Percentiles rank a stretch among this genome's conserved stretches.
These are phyloP conservation scores for Euptelea pleiosperma DNA, from an alignment of 164 flowering plant genomes.

Conservation along the genomic window DNA sequence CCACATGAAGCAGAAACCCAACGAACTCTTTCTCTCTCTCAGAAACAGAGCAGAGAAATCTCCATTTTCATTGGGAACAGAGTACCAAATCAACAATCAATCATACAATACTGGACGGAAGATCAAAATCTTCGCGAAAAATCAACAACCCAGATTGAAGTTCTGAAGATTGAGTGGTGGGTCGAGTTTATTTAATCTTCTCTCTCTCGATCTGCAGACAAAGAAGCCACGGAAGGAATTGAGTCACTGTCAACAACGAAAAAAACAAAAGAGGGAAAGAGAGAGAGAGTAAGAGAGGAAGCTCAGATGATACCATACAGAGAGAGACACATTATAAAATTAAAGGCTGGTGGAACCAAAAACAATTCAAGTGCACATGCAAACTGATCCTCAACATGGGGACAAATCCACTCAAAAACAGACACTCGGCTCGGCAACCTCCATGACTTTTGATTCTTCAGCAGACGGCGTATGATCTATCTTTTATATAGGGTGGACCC, in stretches of 20 bases:
- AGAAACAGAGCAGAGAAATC: conserved; percentile 7
- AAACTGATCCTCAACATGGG: conserved; percentile 37
- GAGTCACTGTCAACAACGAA: conserved; percentile 14
- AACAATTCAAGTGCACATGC: conserved; percentile 38
- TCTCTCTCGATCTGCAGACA: conserved; percentile 31
- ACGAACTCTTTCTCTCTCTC: background rate
- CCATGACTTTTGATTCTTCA: conserved; percentile 1
- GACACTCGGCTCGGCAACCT: background rate
- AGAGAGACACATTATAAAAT: too few species aligned
- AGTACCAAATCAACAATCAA: too few species aligned
- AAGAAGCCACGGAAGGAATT: conserved; percentile 22
- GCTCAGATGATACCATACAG: background rate
- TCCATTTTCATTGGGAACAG: too few species aligned
- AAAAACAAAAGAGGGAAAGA: conserved; percentile 13
- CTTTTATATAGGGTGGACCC: too few species aligned
- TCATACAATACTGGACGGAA: conserved; percentile 6
- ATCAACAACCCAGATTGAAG: conserved; percentile 10
- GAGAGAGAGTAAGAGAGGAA: conserved; percentile 11
- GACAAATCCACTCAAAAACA: conserved; percentile 24
- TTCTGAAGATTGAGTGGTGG: conserved; percentile 8
- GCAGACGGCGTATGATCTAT: too few species aligned
- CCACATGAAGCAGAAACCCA: conserved; percentile 25
- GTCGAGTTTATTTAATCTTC: conserved; percentile 19
- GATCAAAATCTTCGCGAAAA: conserved; percentile 6
- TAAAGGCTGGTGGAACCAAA: conserved; percentile 28